Base-by-base conservation (phyloP, 2,329 filamentous ascomycete genomes). In the Domatiomyces globalis region DNA sequence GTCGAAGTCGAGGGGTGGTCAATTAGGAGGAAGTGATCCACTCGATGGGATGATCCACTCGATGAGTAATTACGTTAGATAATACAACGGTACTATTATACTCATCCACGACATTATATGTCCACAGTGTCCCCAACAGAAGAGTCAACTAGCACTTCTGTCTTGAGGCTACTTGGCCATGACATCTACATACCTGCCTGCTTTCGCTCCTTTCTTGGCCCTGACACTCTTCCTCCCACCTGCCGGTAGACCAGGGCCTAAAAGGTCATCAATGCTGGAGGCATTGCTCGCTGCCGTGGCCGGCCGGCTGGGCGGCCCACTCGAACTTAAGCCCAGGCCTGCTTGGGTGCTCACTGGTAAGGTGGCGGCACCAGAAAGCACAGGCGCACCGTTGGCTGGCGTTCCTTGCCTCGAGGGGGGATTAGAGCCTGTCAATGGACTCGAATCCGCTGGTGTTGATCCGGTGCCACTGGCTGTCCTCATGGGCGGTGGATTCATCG, bases 121-220 rank as follows among this genome's bases (percentile, higher is more conserved):
- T 33, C 8, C 8, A 2, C 33, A 39, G 15, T 15, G 33, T n/a
- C n/a, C n/a, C n/a, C n/a, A n/a, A n/a, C 10, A 39, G 4, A 39
- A 39, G 33, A 15, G 33, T 15, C 4, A 39, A 39, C 33, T 15
- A 39, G 33, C 33, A 39, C 10, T 15, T 3, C 10, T 39, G 29
- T 39, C 33, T 15, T 4, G 2, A 15, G 33, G 12, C 12, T 39
- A 72, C 59, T 86, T 83, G 8, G 84, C 85, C 88, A 96, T 95
- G 54, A 98, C 87, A 75, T 98, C 92, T 27, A 98, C 83, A 73
- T 98, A 98, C 25, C 89, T 75, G 27, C 87, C 95, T 73, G 87
- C 87, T 62, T 78, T 73, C 2, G 44, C 51, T 66, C 84, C 87
- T 66, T 80, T 85, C 61, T 78, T 73, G 33, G 47, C 51, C 66